Conservation (phyloP, 768 basidiomycete genomes). For the Steccherinum ochraceum region DNA sequence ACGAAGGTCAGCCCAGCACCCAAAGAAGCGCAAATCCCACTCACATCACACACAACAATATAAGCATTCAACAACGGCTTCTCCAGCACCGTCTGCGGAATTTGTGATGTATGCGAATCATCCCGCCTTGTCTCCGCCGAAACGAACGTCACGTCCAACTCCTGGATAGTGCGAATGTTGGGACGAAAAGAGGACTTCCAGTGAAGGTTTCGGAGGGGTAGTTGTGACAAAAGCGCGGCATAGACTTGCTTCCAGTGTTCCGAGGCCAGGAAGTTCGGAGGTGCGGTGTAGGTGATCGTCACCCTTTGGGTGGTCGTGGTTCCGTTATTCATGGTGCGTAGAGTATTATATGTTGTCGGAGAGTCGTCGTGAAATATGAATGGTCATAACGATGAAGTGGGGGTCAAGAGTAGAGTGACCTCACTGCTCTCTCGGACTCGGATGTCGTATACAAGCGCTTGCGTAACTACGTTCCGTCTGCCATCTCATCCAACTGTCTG, state of each 20-base stretch:
- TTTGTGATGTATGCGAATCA: slow-evolving; percentile 69
- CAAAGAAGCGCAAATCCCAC: slow-evolving; percentile 14
- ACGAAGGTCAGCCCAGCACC: slow-evolving; percentile 9
- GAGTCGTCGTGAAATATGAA: too few relatives aligned
- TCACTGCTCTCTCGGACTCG: too few relatives aligned
- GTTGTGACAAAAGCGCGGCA: slow-evolving; percentile 55
- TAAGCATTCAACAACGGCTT: slow-evolving; percentile 84
- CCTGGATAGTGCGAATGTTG: slow-evolving; percentile 80
- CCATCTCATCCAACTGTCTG: too few relatives aligned
- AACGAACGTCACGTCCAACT: slow-evolving; percentile 73
- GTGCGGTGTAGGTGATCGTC: slow-evolving; percentile 62
- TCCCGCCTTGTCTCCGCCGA: slow-evolving; percentile 62
- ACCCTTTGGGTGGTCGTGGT: slow-evolving; percentile 42
- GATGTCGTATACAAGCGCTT: too few relatives aligned
- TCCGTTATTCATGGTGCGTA: background rate
- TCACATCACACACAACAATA: slow-evolving; percentile 84
- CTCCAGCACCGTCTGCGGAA: slow-evolving; percentile 74
- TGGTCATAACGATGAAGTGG: too few relatives aligned
- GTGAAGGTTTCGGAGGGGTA: slow-evolving; percentile 86
- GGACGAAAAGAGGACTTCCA: slow-evolving; percentile 79
- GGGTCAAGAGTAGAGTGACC: too few relatives aligned
- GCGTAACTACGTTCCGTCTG: too few relatives aligned
- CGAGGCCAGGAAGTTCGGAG: slow-evolving; percentile 58
- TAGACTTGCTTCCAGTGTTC: slow-evolving; percentile 70
- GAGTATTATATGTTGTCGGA: too few relatives aligned